These are phyloP conservation scores for Fraxinus angustifolia DNA, from an alignment of 305 asterid species.

Conservation along the genomic window DNA sequence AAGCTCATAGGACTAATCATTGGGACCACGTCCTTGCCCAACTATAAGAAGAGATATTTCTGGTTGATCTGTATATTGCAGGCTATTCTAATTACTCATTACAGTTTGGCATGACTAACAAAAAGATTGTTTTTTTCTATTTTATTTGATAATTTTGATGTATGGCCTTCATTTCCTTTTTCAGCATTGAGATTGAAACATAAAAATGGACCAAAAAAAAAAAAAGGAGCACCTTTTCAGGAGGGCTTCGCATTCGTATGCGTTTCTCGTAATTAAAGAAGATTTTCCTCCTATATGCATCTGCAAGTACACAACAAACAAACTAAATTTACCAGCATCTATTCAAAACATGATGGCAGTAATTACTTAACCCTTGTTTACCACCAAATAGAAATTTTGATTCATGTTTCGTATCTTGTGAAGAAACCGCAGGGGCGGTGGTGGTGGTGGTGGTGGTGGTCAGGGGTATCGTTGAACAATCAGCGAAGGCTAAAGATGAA, in stretches of 20 bases:
- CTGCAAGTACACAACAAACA: conserved; percentile 37
- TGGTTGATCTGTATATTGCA: neutral
- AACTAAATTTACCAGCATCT: neutral
- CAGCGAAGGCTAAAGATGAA: conserved; percentile 43
- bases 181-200: neutral
- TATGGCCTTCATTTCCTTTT: neutral
- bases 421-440: conserved; percentile 8
- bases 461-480: conserved; percentile 24
- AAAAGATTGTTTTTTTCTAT: neutral
- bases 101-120: neutral
- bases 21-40: neutral
- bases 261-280: conserved; percentile 90
- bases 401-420: conserved; percentile 16
- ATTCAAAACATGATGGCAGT: neutral
- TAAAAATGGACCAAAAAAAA: neutral
- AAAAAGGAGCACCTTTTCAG: conserved; percentile 65
- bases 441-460: neutral
- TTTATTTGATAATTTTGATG: neutral
- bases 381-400: conserved; percentile 71
- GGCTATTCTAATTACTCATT: neutral
- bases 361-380: conserved; percentile 3
- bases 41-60: neutral
- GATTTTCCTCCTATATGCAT: conserved; percentile 64
- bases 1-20: neutral
- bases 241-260: conserved; percentile 88